phyloP scores from a whole-genome alignment of 768 basidiomycete species.

The Naganishia vaughanmartiniae region DNA sequence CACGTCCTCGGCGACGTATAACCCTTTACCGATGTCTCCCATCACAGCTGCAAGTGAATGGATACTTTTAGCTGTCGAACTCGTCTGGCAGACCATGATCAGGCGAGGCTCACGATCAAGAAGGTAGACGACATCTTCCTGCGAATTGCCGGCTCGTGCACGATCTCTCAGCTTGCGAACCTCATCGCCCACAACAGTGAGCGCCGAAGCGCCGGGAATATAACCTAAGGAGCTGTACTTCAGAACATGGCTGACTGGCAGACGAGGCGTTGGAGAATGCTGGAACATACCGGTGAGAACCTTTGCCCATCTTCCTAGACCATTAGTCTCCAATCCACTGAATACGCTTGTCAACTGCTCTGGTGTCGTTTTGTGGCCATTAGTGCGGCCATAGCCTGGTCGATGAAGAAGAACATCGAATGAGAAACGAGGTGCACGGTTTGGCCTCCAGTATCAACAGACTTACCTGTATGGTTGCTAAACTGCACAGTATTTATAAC shows the following conservation, averaged over 20 bases:
- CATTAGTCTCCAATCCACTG: slow-evolving; percentile 68
- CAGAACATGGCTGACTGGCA: not conserved
- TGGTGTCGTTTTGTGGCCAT: slow-evolving; percentile 74
- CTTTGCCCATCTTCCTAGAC: slow-evolving; percentile 67
- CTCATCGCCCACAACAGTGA: slow-evolving; percentile 65
- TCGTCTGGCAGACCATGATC: not conserved
- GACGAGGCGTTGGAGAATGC: not conserved
- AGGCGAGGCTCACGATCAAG: slow-evolving; percentile 71
- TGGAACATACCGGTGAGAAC: slow-evolving; percentile 69
- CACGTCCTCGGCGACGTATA: slow-evolving; percentile 85
- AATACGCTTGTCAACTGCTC: slow-evolving; percentile 76
- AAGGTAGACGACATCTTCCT: slow-evolving; percentile 69
- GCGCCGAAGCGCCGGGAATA: slow-evolving; percentile 76
- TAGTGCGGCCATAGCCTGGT: slow-evolving; percentile 75
- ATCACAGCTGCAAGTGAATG: slow-evolving; percentile 69
- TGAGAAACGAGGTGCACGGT: not conserved
- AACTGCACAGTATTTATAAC: slow-evolving; percentile 92
- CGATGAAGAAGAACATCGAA: not conserved
- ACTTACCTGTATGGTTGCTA: slow-evolving; percentile 83
- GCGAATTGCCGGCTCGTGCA: slow-evolving; percentile 55
- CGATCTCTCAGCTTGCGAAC: slow-evolving; percentile 62
- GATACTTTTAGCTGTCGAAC: not conserved
- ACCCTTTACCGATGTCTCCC: slow-evolving; percentile 74
- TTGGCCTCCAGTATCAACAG: not conserved
- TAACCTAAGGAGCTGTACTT: slow-evolving; percentile 61